phyloP scores from a whole-genome alignment of 495 filamentous ascomycete genomes.

The Staphylotrichum longicolle region DNA sequence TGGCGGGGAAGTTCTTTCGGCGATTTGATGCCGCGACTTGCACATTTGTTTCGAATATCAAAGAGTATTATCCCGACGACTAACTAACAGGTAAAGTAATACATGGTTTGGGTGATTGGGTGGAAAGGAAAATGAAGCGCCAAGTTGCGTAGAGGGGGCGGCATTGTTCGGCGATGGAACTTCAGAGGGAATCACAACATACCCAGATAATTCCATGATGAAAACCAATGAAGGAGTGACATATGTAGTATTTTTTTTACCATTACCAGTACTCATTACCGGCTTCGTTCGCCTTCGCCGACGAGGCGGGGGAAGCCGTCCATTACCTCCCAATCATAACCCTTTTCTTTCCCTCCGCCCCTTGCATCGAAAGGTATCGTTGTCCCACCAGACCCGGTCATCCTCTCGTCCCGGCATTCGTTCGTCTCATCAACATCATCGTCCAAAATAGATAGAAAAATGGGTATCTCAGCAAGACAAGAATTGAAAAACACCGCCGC shows the following conservation, averaged over 20 bases:
- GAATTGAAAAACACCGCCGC: constrained; percentile 18
- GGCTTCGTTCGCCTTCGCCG: too few species aligned
- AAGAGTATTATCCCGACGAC: constrained; percentile 83
- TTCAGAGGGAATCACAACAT: too few species aligned
- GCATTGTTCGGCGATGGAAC: too few species aligned
- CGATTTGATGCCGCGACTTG: constrained; percentile 67
- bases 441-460: constrained; percentile 13
- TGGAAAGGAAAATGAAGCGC: neutral
- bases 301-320: too few species aligned
- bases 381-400: neutral
- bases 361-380: neutral
- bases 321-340: neutral
- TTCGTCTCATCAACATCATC: constrained; percentile 12
- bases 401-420: constrained; percentile 6
- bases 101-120: neutral
- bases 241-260: neutral
- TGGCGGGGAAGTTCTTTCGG: constrained; percentile 88
- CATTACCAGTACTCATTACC: neutral
- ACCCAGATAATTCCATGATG: neutral
- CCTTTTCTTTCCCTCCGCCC: neutral
- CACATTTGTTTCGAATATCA: constrained; percentile 81
- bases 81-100: constrained; percentile 33
- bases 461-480: constrained; percentile 30
- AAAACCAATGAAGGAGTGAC: neutral
- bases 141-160: too few species aligned